phyloP scores from a whole-genome alignment of 257 asterid genomes.

The Rubia yunnanensis region DNA sequence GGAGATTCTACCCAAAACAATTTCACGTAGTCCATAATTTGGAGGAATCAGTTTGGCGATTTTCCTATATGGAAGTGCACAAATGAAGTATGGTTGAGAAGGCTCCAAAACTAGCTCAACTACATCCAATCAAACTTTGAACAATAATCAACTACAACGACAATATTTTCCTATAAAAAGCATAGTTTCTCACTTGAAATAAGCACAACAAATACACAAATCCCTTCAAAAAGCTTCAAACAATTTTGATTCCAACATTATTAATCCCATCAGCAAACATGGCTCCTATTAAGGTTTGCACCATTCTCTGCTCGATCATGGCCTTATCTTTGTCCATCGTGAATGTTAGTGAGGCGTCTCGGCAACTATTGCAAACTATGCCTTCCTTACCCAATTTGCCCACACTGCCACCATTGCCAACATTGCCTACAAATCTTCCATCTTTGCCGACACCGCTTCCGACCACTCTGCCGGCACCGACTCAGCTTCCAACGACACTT shows the following conservation, averaged over 20 bases:
- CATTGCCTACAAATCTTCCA: slow-evolving; percentile 3
- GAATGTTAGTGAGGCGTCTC: slow-evolving; percentile 5
- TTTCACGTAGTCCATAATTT: too few relatives aligned
- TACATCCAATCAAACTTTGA: neutral
- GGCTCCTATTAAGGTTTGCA: neutral
- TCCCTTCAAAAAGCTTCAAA: neutral
- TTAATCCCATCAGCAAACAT: too few relatives aligned
- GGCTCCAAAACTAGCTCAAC: neutral
- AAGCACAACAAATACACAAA: neutral
- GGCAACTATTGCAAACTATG: neutral
- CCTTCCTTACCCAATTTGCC: neutral
- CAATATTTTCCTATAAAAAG: neutral
- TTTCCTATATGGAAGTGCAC: too few relatives aligned
- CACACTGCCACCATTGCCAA: neutral
- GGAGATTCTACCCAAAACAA: too few relatives aligned
- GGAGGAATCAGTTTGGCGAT: too few relatives aligned
- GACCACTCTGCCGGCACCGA: neutral
- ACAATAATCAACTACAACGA: neutral
- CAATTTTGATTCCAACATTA: too few relatives aligned
- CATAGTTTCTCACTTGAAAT: neutral
- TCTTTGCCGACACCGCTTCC: neutral
- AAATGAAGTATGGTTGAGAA: too few relatives aligned
- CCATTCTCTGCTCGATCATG: neutral
- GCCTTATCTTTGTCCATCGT: slow-evolving; percentile 5
- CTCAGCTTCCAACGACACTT: slow-evolving; percentile 1